Evolutionary conservation across 1,139 yeast genomes (phyloP).

Genomic region (Geotrichum histeridarum): DNA sequence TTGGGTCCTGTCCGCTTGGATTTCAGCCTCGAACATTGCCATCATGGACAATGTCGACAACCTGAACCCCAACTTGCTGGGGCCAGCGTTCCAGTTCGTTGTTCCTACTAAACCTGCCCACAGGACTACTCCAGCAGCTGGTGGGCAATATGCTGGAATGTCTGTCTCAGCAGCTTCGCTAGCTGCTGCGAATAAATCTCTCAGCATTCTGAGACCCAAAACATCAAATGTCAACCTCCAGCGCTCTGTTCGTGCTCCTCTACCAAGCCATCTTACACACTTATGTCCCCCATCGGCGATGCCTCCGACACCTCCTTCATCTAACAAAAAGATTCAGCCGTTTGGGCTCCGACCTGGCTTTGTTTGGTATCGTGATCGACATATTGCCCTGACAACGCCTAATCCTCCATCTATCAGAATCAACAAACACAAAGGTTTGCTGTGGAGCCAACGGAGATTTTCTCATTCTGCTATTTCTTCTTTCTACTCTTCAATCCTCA

Average conservation of each 20-base stretch:
- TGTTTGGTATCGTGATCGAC: not conserved
- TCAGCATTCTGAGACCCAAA: not conserved
- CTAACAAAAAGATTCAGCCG: not conserved
- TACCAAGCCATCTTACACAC: not conserved
- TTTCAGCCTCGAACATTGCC: not conserved
- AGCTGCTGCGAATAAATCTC: constrained; percentile 3
- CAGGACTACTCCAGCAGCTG: not conserved
- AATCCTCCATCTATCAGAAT: not conserved
- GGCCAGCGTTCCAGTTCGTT: constrained; percentile 7
- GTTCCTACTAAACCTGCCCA: not conserved
- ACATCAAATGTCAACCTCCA: not conserved
- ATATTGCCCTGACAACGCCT: constrained; percentile 8
- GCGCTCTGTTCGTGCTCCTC: not conserved
- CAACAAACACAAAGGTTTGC: not conserved
- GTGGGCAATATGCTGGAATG: too few relatives aligned
- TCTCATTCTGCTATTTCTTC: not conserved
- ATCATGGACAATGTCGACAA: not conserved
- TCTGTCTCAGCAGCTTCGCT: not conserved
- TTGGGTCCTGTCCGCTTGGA: too few relatives aligned
- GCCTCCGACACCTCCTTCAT: not conserved
- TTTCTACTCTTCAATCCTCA: not conserved
- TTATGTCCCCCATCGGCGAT: not conserved
- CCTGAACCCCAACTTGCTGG: not conserved
- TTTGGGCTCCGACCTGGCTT: too few relatives aligned
- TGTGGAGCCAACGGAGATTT: not conserved